A percentile compares a stretch with the other conserved stretches of the same genome.
These are phyloP conservation scores for Exophiala sp. DNA, from an alignment of 2,329 filamentous ascomycete species.

Conservation along the genomic window DNA sequence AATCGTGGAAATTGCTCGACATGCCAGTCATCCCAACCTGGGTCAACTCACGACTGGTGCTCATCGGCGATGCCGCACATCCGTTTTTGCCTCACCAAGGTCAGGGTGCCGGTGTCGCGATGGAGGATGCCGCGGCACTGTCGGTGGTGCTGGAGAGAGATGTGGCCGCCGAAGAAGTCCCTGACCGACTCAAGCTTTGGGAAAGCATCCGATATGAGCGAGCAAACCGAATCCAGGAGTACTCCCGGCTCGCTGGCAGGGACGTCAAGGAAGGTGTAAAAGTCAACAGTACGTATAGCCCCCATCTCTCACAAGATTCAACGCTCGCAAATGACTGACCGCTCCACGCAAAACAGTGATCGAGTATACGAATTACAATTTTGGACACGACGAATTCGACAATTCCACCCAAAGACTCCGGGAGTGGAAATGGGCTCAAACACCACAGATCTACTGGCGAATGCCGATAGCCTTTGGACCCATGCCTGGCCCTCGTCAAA, in stretches of 20 bases:
- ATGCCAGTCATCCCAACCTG: constrained; percentile 22
- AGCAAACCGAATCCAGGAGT: constrained; percentile 56
- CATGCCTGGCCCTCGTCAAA: constrained; percentile 46
- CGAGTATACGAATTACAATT: constrained; percentile 48
- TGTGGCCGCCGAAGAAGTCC: constrained; percentile 40
- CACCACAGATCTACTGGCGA: constrained; percentile 47
- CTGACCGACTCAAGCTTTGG: constrained; percentile 57
- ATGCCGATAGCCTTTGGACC: constrained; percentile 48
- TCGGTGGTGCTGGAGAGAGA: constrained; percentile 19
- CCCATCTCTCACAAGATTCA: too few species aligned
- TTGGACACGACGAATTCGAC: constrained; percentile 59
- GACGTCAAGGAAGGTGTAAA: not conserved
- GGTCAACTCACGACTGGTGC: constrained; percentile 49
- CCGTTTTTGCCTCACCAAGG: constrained; percentile 61
- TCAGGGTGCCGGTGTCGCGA: constrained; percentile 33
- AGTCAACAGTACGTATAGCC: too few species aligned
- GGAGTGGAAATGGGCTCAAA: constrained; percentile 48
- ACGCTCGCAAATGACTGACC: too few species aligned
- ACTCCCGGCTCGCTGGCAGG: constrained; percentile 53
- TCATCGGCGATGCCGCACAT: constrained; percentile 66
- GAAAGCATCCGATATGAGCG: constrained; percentile 57
- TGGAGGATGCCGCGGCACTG: constrained; percentile 33
- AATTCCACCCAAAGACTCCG: constrained; percentile 50
- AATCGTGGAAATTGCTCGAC: constrained; percentile 35
- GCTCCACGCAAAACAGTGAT: not conserved